phyloP scores from a whole-genome alignment of 2,329 filamentous ascomycete species.

The Ophiosphaerella narmari region DNA sequence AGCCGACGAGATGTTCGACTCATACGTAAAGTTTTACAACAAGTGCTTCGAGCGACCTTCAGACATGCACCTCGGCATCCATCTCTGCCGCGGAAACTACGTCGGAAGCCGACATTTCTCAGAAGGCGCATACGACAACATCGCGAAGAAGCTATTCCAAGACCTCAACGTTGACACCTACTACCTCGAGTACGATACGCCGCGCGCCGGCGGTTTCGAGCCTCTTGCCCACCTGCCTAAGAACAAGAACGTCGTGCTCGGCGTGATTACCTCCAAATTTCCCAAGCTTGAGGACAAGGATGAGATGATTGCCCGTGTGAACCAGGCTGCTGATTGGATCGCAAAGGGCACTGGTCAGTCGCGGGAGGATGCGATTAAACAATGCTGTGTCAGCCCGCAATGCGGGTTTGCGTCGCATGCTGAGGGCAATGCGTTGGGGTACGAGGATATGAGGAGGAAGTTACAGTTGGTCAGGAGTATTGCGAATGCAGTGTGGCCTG shows the following conservation, averaged over 20 bases:
- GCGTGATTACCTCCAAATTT: constrained; percentile 54
- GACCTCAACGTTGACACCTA: constrained; percentile 48
- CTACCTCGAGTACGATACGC: constrained; percentile 54
- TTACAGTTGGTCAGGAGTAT: constrained; percentile 71
- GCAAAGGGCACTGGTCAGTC: constrained; percentile 69
- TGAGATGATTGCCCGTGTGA: constrained; percentile 53
- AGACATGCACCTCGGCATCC: constrained; percentile 77
- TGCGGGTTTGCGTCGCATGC: constrained; percentile 67
- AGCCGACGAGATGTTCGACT: constrained; percentile 72
- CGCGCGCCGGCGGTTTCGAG: constrained; percentile 54
- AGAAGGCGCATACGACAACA: constrained; percentile 54
- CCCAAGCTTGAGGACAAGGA: constrained; percentile 52
- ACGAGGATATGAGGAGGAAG: constrained; percentile 75
- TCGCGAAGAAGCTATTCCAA: constrained; percentile 50
- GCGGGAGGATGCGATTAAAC: constrained; percentile 69
- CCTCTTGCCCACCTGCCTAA: constrained; percentile 51
- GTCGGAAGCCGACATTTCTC: constrained; percentile 53
- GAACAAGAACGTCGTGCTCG: constrained; percentile 54
- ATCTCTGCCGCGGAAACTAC: constrained; percentile 66
- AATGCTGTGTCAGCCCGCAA: constrained; percentile 54
- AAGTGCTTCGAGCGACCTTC: constrained; percentile 66
- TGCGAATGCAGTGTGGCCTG: constrained; percentile 73
- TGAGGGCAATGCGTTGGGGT: constrained; percentile 70
- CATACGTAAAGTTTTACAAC: constrained; percentile 79
- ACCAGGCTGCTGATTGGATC: constrained; percentile 65